Conservation (phyloP, 225 moss, liverwort and hornwort genomes). For the Thuidium tamariscinum region DNA sequence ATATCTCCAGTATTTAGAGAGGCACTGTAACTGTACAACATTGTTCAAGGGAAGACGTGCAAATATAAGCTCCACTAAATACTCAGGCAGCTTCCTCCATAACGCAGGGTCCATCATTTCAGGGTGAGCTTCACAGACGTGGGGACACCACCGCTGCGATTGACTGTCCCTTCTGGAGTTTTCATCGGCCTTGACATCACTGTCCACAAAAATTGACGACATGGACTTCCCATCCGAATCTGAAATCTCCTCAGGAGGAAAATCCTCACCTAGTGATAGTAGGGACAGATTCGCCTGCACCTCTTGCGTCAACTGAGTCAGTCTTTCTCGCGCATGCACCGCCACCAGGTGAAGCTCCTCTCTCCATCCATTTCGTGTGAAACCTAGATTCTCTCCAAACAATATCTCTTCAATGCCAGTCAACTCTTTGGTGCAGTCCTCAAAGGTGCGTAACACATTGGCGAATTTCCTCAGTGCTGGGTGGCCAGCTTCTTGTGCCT, state of each 20-base stretch:
- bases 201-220: not conserved
- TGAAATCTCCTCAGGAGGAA: not conserved
- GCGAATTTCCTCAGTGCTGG: slow-evolving; percentile 8
- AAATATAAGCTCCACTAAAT: slow-evolving; percentile 17
- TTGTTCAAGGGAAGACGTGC: slow-evolving; percentile 10
- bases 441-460: slow-evolving; percentile 3
- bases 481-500: slow-evolving; percentile 1
- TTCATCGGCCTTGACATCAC: not conserved
- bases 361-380: not conserved
- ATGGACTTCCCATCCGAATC: not conserved
- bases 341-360: slow-evolving; percentile 9
- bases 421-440: slow-evolving; percentile 10
- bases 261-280: not conserved
- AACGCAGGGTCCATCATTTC: slow-evolving; percentile 20
- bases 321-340: slow-evolving; percentile 3
- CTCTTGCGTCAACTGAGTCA: slow-evolving; percentile 7
- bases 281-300: not conserved
- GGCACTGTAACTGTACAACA: slow-evolving; percentile 11
- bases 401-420: not conserved
- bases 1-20: slow-evolving; percentile 7
- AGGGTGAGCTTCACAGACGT: slow-evolving; percentile 6
- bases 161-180: not conserved
- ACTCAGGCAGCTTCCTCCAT: slow-evolving; percentile 19
- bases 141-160: slow-evolving; percentile 13
- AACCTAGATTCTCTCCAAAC: slow-evolving; percentile 1